Evolutionary conservation across 768 basidiomycete species (phyloP), one percentile per base, ranked within the genome.

Genomic region (Mycena vitilis): DNA sequence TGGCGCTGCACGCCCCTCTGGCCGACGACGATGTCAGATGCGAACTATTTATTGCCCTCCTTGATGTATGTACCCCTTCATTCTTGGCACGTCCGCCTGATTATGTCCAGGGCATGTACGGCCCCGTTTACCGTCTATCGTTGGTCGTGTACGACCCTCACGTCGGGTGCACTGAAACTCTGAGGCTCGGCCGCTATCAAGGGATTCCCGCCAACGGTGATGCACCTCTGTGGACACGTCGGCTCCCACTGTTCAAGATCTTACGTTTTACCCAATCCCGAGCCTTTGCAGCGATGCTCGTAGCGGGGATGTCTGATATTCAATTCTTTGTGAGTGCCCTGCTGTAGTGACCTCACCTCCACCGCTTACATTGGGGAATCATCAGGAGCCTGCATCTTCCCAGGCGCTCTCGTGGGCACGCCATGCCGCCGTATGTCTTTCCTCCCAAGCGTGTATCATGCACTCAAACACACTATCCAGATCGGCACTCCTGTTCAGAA

Each of bases 351-450:
- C n/a, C n/a, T n/a, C n/a, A n/a, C n/a, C 13, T 45, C 15, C 18
- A 45, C 44, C 18, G 44, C 44, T 45, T 45, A 45, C 44, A 9
- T 5, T 45, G 10, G 11, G 44, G 44, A 5, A 20, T 45, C 44
- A 45, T 45, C 44, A 45, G 44, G 6, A 7, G 38, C 6, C 38
- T 40, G 8, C 38, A 13, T 40, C 38, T 40, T 9, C 56, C 45
- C 11, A 44, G 23, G 22, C 38, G 56, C 56, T 57, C 23, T 57
- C 56, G 16, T 57, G 56, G 56, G 56, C 56, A 30, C 22, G 56
- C 40, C 40, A 44, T 42, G 22, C 56, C 12, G 40, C 56, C 23
- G 56, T 57, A 57, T 11, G 42, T 57, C 38, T 40, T 40, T 40
- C 13, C 38, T 13, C 38, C 38, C 13, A 6, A 6, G 38, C 13